phyloP scores from a whole-genome alignment of 148 eudicot genomes.

The Hydrangea macrophylla region DNA sequence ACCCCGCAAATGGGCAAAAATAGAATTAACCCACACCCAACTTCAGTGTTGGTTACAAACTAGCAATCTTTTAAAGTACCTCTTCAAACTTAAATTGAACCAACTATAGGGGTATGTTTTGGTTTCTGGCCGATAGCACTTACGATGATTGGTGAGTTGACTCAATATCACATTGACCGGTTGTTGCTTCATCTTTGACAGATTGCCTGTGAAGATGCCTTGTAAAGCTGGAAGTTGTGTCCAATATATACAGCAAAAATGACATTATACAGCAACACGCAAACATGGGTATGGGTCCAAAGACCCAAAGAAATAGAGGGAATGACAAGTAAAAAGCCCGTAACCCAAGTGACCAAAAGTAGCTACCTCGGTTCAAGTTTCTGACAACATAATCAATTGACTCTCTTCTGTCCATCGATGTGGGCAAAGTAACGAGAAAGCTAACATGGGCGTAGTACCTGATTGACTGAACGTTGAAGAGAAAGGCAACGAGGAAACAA shows the following conservation, averaged over 20 bases:
- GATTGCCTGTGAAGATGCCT: conserved; percentile 51
- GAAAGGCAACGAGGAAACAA: conserved; percentile 78
- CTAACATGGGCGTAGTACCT: conserved; percentile 83
- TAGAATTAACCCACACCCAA: no score
- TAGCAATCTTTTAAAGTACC: no score
- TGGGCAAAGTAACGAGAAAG: conserved; percentile 64
- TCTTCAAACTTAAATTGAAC: no score
- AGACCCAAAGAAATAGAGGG: conserved; percentile 79
- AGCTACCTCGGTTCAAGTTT: conserved; percentile 62
- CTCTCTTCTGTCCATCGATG: conserved; percentile 35
- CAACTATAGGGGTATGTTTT: no score
- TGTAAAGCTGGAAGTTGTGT: conserved; percentile 64
- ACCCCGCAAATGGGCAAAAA: no score
- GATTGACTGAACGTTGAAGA: conserved; percentile 67
- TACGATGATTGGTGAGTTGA: not conserved
- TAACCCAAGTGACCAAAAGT: conserved; percentile 79
- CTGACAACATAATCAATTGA: conserved; percentile 63
- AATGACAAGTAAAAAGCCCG: conserved; percentile 81
- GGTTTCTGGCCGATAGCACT: no score
- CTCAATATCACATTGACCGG: conserved; percentile 1
- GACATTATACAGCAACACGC: conserved; percentile 53
- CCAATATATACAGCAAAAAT: conserved; percentile 64
- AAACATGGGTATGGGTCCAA: conserved; percentile 83
- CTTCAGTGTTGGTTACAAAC: no score
- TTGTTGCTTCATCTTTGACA: conserved; percentile 19